A percentile compares a stretch with the other conserved stretches of the same genome.
Conservation (phyloP, 371 early-diverging fungal genomes). For the Rhizomucor miehei region DNA sequence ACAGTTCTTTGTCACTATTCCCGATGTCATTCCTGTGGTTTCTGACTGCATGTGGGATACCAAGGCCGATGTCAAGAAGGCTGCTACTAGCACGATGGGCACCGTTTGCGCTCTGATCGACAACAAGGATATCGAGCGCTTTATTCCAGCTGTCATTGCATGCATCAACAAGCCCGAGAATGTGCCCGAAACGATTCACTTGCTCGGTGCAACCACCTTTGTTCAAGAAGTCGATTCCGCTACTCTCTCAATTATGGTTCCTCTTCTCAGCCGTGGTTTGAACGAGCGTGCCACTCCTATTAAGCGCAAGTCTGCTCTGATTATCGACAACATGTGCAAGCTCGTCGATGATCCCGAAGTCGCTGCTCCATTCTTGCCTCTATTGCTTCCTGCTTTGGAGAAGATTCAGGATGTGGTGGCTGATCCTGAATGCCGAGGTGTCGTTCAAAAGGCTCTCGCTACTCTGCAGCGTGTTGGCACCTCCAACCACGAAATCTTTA, state of each 20-base stretch:
- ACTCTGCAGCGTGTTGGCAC: constrained; percentile 34
- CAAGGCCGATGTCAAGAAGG: constrained; percentile 59
- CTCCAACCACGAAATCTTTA: constrained; percentile 24
- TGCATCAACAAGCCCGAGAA: constrained; percentile 66
- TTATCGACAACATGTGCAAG: constrained; percentile 86
- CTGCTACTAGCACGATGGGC: constrained; percentile 53
- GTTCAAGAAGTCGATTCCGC: constrained; percentile 77
- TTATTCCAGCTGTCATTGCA: constrained; percentile 59
- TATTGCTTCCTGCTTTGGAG: constrained; percentile 74
- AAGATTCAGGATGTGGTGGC: constrained; percentile 74
- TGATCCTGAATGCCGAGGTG: constrained; percentile 75
- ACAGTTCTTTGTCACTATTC: constrained; percentile 57
- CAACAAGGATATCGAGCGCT: constrained; percentile 56
- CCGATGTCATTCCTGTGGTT: constrained; percentile 69
- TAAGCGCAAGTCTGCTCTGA: constrained; percentile 80
- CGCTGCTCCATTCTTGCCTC: constrained; percentile 79
- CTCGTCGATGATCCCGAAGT: constrained; percentile 76
- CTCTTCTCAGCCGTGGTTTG: constrained; percentile 75
- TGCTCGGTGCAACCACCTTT: constrained; percentile 69
- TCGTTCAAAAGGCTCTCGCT: constrained; percentile 47
- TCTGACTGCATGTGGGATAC: constrained; percentile 77
- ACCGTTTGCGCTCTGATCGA: constrained; percentile 42
- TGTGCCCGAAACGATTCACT: constrained; percentile 63
- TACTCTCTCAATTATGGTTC: constrained; percentile 79
- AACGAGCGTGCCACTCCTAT: constrained; percentile 59